Evolutionary conservation across 129 eudicot species (phyloP).

Genomic region (Ambrosia trifida): DNA sequence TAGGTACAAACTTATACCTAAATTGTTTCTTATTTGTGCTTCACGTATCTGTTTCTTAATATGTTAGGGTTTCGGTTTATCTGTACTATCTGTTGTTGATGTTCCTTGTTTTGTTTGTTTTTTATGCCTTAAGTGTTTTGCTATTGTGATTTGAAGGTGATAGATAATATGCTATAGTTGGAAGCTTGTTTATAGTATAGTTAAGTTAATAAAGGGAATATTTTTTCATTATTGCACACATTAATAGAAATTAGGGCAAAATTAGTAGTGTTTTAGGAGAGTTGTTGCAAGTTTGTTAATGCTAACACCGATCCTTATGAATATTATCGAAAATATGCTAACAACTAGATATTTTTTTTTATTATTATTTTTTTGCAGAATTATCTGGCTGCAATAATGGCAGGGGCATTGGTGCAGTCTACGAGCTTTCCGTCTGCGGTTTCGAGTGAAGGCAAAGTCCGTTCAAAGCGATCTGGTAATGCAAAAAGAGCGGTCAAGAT

Average conservation of each 20-base stretch:
- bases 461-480: slow-evolving; percentile 51
- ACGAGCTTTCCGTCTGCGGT: slow-evolving; percentile 72
- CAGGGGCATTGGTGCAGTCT: slow-evolving; percentile 77
- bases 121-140: not conserved
- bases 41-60: too few relatives aligned
- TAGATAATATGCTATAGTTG: not conserved
- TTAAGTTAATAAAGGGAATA: too few relatives aligned
- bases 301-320: not conserved
- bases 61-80: slow-evolving; percentile 23
- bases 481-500: slow-evolving; percentile 48
- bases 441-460: slow-evolving; percentile 47
- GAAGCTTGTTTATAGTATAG: not conserved
- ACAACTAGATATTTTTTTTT: not conserved
- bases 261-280: not conserved
- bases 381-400: slow-evolving; percentile 61
- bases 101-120: not conserved
- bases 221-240: not conserved
- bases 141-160: not conserved
- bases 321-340: not conserved
- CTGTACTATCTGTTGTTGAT: slow-evolving; percentile 6
- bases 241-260: not conserved
- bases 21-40: not conserved
- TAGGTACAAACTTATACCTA: slow-evolving; percentile 13
- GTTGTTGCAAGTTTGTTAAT: slow-evolving; percentile 8
- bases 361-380: slow-evolving; percentile 23